A percentile compares a stretch with the other conserved stretches of the same genome.
These are phyloP conservation scores for Rosa persica DNA, from an alignment of 306 rosid species.

Conservation along the genomic window DNA sequence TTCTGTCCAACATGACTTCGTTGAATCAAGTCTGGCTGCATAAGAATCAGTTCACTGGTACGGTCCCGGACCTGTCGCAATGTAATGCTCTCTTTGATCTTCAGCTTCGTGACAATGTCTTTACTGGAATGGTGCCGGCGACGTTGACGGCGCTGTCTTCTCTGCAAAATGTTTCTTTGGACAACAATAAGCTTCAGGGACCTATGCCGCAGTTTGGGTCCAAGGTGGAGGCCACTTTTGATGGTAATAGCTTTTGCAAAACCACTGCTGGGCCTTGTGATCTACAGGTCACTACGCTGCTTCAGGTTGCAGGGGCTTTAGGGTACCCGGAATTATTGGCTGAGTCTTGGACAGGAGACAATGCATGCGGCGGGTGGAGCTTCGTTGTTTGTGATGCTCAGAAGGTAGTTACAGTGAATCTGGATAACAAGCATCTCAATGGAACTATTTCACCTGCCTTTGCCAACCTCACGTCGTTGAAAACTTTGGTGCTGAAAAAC, in stretches of 20 bases:
- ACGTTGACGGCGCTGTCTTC: constrained; percentile 39
- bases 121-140: constrained; percentile 61
- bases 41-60: constrained; percentile 59
- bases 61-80: constrained; percentile 60
- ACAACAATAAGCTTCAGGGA: constrained; percentile 63
- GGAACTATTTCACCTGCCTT: constrained; percentile 74
- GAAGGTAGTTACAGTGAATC: constrained; percentile 26
- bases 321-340: constrained; percentile 49
- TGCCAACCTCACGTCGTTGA: constrained; percentile 53
- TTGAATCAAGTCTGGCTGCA: constrained; percentile 76
- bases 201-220: constrained; percentile 49
- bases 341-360: constrained; percentile 43
- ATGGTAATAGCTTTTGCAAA: constrained; percentile 58
- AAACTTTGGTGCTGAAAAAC: constrained; percentile 36
- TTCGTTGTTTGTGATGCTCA: constrained; percentile 37
- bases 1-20: constrained; percentile 55
- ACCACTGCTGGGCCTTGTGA: constrained; percentile 48
- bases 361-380: constrained; percentile 49
- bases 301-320: constrained; percentile 47
- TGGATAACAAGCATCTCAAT: constrained; percentile 34
- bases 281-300: constrained; percentile 44
- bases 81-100: constrained; percentile 50
- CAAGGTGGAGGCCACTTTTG: constrained; percentile 25
- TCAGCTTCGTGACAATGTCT: constrained; percentile 69
- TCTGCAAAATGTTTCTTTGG: constrained; percentile 50